Conservation (phyloP, 345 rosid species). For the Euclidium syriacum region DNA sequence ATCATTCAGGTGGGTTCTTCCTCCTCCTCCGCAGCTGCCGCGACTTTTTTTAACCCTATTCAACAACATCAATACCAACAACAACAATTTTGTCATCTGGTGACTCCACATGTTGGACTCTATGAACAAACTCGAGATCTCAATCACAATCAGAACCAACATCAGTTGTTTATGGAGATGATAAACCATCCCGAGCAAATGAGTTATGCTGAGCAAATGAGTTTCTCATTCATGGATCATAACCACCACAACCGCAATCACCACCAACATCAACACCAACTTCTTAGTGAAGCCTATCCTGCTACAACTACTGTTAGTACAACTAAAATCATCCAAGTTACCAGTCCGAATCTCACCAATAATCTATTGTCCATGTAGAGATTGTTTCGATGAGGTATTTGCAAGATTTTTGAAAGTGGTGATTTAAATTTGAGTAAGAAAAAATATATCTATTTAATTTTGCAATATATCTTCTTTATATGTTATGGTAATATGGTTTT, state of each 20-base stretch:
- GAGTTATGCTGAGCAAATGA: constrained; percentile 29
- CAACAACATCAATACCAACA: not conserved
- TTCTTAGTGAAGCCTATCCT: not conserved
- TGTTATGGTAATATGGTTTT: too few species aligned
- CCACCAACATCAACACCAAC: not conserved
- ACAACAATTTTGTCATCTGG: not conserved
- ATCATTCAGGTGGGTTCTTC: not conserved
- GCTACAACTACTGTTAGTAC: not conserved
- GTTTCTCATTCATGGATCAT: not conserved
- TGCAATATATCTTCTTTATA: too few species aligned
- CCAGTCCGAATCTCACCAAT: not conserved
- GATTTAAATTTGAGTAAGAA: too few species aligned
- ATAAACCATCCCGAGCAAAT: constrained; percentile 14
- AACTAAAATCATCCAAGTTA: not conserved
- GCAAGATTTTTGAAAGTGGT: too few species aligned
- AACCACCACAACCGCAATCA: not conserved
- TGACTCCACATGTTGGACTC: not conserved
- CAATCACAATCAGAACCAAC: constrained; percentile 1
- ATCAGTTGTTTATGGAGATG: constrained; percentile 28
- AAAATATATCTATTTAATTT: too few species aligned
- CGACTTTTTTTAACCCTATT: not conserved
- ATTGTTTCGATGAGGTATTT: too few species aligned
- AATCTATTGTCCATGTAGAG: not conserved
- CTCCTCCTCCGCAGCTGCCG: not conserved
- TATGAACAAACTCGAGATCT: not conserved